A percentile compares a stretch with the other conserved stretches of the same genome.
Conservation (phyloP, 225 moss, liverwort and hornwort species). For the Climacium dendroides region DNA sequence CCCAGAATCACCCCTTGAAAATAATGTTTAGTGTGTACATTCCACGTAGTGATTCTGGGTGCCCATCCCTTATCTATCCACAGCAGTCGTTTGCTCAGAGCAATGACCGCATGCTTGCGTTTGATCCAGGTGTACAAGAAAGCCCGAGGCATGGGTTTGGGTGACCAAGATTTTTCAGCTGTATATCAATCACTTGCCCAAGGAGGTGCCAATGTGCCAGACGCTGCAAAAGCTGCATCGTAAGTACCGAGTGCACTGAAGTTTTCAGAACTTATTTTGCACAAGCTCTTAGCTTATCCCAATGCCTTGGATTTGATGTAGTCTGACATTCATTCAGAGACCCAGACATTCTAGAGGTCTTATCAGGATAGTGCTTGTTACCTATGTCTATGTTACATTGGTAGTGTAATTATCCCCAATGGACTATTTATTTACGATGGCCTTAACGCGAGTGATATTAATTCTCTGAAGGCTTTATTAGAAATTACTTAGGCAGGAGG, state of each 20-base stretch:
- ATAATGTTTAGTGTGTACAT: no score
- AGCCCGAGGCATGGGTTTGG: slow-evolving; percentile 55
- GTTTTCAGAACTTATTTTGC: neutral
- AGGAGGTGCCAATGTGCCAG: slow-evolving; percentile 7
- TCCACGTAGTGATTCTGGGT: neutral
- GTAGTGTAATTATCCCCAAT: neutral
- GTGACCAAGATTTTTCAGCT: slow-evolving; percentile 80
- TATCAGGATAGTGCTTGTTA: neutral
- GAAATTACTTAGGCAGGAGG: neutral
- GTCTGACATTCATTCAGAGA: neutral
- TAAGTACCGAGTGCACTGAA: neutral
- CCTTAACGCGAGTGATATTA: neutral
- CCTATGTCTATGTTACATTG: neutral
- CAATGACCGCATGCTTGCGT: neutral
- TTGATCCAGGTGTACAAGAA: slow-evolving; percentile 60
- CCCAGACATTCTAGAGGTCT: neutral
- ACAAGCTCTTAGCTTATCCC: neutral
- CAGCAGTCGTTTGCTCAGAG: neutral
- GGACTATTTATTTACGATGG: neutral
- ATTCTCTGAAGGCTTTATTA: neutral
- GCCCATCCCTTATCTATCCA: neutral
- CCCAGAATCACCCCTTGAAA: neutral
- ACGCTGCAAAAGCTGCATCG: slow-evolving; percentile 6
- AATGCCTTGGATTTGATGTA: neutral
- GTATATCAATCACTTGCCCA: slow-evolving; percentile 35